Conservation (phyloP, 257 asterid genomes). For the Fraxinus americana region DNA sequence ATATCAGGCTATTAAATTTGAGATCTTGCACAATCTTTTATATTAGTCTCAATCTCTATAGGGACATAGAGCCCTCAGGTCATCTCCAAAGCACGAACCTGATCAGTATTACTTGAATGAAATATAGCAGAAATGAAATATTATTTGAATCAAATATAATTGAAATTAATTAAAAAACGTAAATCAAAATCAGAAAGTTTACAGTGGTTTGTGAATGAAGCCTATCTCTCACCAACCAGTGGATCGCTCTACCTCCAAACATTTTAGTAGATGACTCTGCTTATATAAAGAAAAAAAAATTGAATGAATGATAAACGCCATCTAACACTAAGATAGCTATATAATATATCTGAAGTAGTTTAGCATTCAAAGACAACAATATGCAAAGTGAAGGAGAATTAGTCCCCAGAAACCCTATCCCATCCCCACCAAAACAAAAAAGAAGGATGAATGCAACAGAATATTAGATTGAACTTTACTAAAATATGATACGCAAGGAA, state of each 20-base stretch:
- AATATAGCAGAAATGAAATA: conserved; percentile 9
- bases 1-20: no score
- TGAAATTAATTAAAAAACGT: conserved; percentile 11
- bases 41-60: background rate
- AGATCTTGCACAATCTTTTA: no score
- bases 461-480: no score
- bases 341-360: background rate
- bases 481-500: no score
- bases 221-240: conserved; percentile 47
- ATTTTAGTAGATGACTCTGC: conserved; percentile 43
- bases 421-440: background rate
- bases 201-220: conserved; percentile 47
- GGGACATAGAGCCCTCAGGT: background rate
- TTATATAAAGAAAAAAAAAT: conserved; percentile 15
- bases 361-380: background rate
- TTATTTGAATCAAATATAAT: background rate
- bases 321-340: background rate
- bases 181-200: conserved; percentile 16
- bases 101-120: background rate
- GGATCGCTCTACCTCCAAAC: conserved; percentile 58
- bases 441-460: background rate
- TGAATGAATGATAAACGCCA: conserved; percentile 15
- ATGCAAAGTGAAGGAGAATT: conserved; percentile 6
- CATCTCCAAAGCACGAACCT: background rate
- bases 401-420: background rate